phyloP scores from a whole-genome alignment of 1,284 basidiomycete species.

The Sphagnurus paluster region DNA sequence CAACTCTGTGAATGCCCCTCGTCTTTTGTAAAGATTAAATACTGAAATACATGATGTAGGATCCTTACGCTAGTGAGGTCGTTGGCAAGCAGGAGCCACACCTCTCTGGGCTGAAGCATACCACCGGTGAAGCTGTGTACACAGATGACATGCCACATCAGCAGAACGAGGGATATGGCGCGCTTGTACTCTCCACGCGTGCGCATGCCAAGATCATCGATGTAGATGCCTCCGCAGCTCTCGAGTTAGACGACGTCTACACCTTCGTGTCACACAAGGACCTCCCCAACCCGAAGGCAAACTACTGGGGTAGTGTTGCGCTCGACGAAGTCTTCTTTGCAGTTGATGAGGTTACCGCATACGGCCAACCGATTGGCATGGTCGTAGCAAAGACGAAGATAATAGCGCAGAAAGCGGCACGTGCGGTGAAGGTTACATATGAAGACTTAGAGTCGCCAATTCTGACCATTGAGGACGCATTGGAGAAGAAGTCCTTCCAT shows the following conservation, averaged over 20 bases:
- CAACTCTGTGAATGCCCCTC: constrained; percentile 8
- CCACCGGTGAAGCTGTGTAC: constrained; percentile 17
- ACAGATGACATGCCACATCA: constrained; percentile 14
- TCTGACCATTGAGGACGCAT: constrained; percentile 18
- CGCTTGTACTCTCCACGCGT: constrained; percentile 14
- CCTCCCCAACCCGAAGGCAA: constrained; percentile 14
- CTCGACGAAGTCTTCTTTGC: constrained; percentile 17
- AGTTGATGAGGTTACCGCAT: constrained; percentile 13
- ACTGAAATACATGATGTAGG: constrained; percentile 1
- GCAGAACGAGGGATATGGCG: constrained; percentile 15
- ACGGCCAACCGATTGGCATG: constrained; percentile 17
- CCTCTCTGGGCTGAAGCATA: constrained; percentile 17
- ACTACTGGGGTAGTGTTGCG: constrained; percentile 13
- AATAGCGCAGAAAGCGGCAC: constrained; percentile 14
- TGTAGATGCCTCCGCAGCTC: constrained; percentile 12
- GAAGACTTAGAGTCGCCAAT: constrained; percentile 10
- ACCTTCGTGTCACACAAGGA: constrained; percentile 14
- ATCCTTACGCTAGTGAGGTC: constrained; percentile 17
- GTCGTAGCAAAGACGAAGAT: constrained; percentile 15
- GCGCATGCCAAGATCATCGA: constrained; percentile 15
- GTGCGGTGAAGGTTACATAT: constrained; percentile 12
- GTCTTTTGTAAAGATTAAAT: not conserved
- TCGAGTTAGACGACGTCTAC: constrained; percentile 13
- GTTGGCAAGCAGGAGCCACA: constrained; percentile 18
- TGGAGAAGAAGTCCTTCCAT: constrained; percentile 12